These are phyloP conservation scores for Colletotrichum truncatum DNA, from an alignment of 2,329 filamentous ascomycete species.

Conservation along the genomic window DNA sequence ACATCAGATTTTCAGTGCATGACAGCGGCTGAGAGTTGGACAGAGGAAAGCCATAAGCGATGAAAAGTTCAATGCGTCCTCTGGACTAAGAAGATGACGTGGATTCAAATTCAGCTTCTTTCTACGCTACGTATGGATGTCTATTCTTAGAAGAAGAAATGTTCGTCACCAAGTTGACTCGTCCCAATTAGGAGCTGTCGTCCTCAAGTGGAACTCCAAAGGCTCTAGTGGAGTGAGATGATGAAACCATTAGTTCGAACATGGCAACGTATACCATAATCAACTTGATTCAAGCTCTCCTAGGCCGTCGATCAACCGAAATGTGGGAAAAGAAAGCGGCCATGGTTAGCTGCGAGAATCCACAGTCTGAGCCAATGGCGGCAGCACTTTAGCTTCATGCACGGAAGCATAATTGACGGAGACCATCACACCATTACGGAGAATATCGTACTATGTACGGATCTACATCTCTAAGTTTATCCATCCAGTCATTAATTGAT, in stretches of 20 bases:
- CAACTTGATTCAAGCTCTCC: slow-evolving; percentile 13
- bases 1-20: neutral
- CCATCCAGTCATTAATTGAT: slow-evolving; percentile 9
- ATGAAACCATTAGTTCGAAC: slow-evolving; percentile 22
- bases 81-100: slow-evolving; percentile 5
- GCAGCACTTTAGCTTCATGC: neutral
- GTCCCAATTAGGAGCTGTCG: neutral
- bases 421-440: neutral
- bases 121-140: neutral
- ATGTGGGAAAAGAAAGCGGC: neutral
- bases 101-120: neutral
- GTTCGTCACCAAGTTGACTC: slow-evolving; percentile 12
- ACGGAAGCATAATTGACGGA: slow-evolving; percentile 16
- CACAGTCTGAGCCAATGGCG: neutral
- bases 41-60: neutral
- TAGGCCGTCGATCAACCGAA: slow-evolving; percentile 14
- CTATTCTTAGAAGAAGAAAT: slow-evolving; percentile 18
- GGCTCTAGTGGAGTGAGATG: neutral
- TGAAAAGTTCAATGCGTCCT: neutral
- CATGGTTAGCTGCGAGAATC: neutral
- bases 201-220: neutral
- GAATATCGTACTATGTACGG: neutral
- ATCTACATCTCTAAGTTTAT: slow-evolving; percentile 12
- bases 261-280: slow-evolving; percentile 21
- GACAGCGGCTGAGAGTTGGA: neutral